phyloP scores from a whole-genome alignment of 2,329 filamentous ascomycete species.

The Geosmithia morbida region DNA sequence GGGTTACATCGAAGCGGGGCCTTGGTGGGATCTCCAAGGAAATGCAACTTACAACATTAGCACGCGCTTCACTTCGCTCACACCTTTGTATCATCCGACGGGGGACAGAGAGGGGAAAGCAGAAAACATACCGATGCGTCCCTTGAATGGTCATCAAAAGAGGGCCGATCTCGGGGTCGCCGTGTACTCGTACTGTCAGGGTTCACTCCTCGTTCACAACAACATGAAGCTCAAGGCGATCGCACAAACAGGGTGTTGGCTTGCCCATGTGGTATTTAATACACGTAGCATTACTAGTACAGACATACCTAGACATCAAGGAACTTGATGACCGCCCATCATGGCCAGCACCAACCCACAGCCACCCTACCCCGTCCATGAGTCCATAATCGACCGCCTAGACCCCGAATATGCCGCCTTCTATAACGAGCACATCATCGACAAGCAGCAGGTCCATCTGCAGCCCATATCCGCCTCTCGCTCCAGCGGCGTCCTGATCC shows the following conservation, averaged over 20 bases:
- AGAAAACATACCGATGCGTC: background rate
- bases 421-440: constrained; percentile 34
- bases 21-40: background rate
- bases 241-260: no score
- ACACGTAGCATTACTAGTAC: no score
- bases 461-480: constrained; percentile 37
- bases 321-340: background rate
- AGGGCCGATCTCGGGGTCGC: no score
- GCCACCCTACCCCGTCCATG: constrained; percentile 22
- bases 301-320: no score
- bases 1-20: background rate
- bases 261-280: no score
- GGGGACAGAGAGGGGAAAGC: background rate
- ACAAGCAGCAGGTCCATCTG: constrained; percentile 37
- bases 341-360: background rate
- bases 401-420: constrained; percentile 35
- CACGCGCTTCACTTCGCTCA: no score
- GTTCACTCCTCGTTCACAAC: no score
- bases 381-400: constrained; percentile 24
- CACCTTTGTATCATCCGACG: no score
- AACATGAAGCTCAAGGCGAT: no score
- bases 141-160: no score
- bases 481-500: constrained; percentile 19
- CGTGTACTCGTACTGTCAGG: no score
- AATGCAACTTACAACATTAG: background rate